Evolutionary conservation across 345 rosid genomes (phyloP), one percentile per base, ranked within the genome.

Genomic region (Salix purpurea): DNA sequence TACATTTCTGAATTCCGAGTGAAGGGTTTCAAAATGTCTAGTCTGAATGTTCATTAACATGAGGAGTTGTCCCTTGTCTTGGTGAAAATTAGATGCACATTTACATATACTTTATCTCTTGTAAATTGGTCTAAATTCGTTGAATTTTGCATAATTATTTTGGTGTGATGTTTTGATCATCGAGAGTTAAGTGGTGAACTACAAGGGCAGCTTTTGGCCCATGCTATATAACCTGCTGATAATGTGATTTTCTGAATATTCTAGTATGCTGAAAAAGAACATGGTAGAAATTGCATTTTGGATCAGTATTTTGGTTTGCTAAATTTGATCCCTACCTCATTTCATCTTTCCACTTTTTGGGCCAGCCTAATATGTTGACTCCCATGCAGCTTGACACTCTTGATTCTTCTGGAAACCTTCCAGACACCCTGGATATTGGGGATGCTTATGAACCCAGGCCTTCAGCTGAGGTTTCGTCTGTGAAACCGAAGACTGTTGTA

Each of bases 341-440:
- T 65, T 26, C 36, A 50, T 37, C 36, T 67, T 40, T 56, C 39
- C 15, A 9, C 39, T 26, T 28, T 62, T 28, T 62, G 4, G 2
- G 34, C 44, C 44, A 69, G 62, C 34, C 32, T 76, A 72, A 76
- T 50, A 1, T 19, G 7, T n/a, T 83, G 48, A 36, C 68, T 76
- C 58, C 14, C 65, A 5, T 79, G 72, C 91, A 92, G 97, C 85
- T 78, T 77, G 83, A 85, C 82, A 71, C 78, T 15, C 50, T 77
- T 50, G 97, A 89, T 76, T 86, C 88, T 66, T 68, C 88, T 30
- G 92, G 82, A 85, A 86, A 79, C 72, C 97, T 94, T 69, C 97
- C 96, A 0, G 97, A 92, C 68, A 84, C 91, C 16, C 79, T 92
- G 83, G 98, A 92, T 83, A 94, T 91, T 52, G 94, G 97, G 10